Evolutionary conservation across 176 grass and related monocot genomes (phyloP), one percentile per base, ranked within the genome.

Genomic region (Carex scoparia): DNA sequence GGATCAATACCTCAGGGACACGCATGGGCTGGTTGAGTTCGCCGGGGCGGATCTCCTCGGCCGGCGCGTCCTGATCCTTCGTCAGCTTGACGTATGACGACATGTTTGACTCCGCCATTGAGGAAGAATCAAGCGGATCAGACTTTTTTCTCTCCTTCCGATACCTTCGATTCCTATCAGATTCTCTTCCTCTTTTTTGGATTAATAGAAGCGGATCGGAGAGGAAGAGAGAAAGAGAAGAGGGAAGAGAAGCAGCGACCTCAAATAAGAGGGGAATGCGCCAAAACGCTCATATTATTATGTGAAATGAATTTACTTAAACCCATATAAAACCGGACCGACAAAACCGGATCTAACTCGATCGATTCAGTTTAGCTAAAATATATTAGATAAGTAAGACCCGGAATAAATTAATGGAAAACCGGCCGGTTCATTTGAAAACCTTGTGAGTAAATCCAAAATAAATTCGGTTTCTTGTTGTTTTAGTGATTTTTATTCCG

Each of bases 21-120:
- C 88, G 95, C 40, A 98, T 89, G 49, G 91, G 93, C 84, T 98
- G 95, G 90, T 95, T 98, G 91, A 95, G 89, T 76, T 98, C 95
- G 60, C 91, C 91, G 60, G 91, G 95, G 69, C 65, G 89, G 90
- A 95, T 98, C 79, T 95, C 93, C 81, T 98, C 91, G 67, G 65
- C 3, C 2, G 89, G 95, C 55, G 90, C 87, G 42, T 98, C 95
- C 75, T 98, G 95, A n/a, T 93, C 95, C 88, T 91, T 94, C 37
- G 84, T 93, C 19, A 98, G 89, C 88, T 98, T 95, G 59, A 98
- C 91, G 68, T 98, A 98, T 63, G 93, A 88, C 40, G 93, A 95
- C 2, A 87, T 81, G 70, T 94, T 86, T 69, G 76, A 71, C 68
- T 98, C 91, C 70, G 95, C 91, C 93, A 94, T 98, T 82, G 77